These are phyloP conservation scores for Platanthera zijinensis DNA, from an alignment of 106 monocot genomes.

Conservation along the genomic window DNA sequence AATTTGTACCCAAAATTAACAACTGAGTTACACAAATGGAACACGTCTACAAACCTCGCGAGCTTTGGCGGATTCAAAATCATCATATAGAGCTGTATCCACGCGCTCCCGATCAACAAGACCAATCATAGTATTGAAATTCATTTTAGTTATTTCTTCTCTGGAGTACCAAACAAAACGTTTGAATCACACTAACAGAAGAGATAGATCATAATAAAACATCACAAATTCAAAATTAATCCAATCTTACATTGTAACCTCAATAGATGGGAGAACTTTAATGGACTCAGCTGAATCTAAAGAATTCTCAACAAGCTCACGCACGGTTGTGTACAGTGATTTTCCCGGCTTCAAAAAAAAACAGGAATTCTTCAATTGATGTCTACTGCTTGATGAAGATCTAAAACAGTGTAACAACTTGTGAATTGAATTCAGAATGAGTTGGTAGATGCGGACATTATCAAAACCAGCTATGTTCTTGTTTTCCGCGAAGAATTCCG, in stretches of 20 bases:
- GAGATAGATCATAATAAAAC: neutral
- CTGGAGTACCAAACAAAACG: conserved; percentile 26
- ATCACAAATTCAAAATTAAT: neutral
- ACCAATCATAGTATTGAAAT: conserved; percentile 95
- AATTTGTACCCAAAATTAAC: neutral
- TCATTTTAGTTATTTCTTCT: conserved; percentile 84
- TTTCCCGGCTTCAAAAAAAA: conserved; percentile 65
- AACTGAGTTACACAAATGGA: neutral
- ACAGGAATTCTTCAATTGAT: conserved; percentile 5
- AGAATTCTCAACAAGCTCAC: conserved; percentile 92
- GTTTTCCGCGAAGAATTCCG: conserved; percentile 99
- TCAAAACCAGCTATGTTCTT: conserved; percentile 99
- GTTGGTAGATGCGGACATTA: conserved; percentile 39
- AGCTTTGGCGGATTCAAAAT: conserved; percentile 90
- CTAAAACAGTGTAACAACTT: neutral
- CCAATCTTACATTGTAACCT: conserved; percentile 66
- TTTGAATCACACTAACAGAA: neutral
- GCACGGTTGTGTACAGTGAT: conserved; percentile 82
- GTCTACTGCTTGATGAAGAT: neutral
- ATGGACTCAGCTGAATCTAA: conserved; percentile 98
- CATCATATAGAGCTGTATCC: conserved; percentile 85
- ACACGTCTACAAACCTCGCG: conserved; percentile 58
- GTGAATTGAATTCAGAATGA: neutral
- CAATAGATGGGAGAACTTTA: conserved; percentile 70
- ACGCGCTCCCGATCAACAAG: conserved; percentile 81